Base-by-base conservation (phyloP, 75 land plant genomes). In the Sequoiadendron giganteum region DNA sequence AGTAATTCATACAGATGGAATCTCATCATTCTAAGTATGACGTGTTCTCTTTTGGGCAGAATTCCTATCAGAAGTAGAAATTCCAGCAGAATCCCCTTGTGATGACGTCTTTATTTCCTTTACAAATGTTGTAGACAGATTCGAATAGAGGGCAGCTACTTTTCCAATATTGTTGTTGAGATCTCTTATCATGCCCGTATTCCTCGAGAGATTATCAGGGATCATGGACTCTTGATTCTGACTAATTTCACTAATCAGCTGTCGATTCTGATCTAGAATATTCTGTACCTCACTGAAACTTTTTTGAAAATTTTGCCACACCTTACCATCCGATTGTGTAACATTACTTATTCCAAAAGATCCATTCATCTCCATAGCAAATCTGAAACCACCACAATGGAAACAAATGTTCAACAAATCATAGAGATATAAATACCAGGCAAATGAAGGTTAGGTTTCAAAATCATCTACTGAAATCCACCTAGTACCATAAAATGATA, bases 141-240 rank as follows among this genome's bases (percentile, higher is more conserved):
- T 88, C 3, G 89, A 83, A 78, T 94, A 94, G 19, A 94, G 90
- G 43, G 91, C 91, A 68, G 89, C 94, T 73, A 94, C 95, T 81
- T 89, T 76, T 48, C 89, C 43, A 36, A 94, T 93, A 89, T 94
- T 94, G 90, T 90, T 91, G 87, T 94, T 94, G 70, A 94, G 92
- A 88, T 93, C 93, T 52, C 91, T 86, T 48, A 94, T 94, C 61
- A 94, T 85, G 16, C 86, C 90, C 68, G 93, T 90, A 83, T 93
- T 93, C 45, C 95, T 70, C 40, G 90, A 88, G 38, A 92, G 87
- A 85, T 93, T 91, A 25, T 92, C 94, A 1, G 94, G 94, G 42
- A 91, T 88, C 86, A 89, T 92, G 6, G 95, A 91, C 88, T 94
- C 95, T 58, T 94, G 94, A 85, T 94, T 94, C 80, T 91, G 91